Base-by-base conservation (phyloP, 2,329 filamentous ascomycete species). In the Calonectria honghensis region DNA sequence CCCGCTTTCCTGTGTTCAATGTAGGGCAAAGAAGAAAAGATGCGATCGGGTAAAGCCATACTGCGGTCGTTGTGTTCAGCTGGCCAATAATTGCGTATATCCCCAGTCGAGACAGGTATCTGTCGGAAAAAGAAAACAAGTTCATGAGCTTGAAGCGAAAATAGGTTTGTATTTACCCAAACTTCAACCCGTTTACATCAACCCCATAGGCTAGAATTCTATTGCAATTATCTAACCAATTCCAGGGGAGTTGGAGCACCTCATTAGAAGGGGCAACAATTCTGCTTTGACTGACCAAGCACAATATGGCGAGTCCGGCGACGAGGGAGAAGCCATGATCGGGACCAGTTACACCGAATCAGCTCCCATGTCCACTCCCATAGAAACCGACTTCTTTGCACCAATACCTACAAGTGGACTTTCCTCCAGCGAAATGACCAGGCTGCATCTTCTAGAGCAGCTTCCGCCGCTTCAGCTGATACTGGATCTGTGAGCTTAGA, bases 391-490 rank as follows among this genome's bases (percentile, higher is more conserved):
- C 16, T 39, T 50, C 6, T 50, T 31, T 37, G 35, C 27, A 35
- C 18, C 50, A 11, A 31, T 29, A 10, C 51, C 51, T 7, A 14
- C 27, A 18, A 52, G 7, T 20, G 14, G 29, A 14, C 10, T 29
- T 5, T 51, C 41, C n/a, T 13, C 54, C 20, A n/a, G 50, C 32
- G 63, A 66, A 37, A 27, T 66, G 18, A 66, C 39, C 4, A 24
- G 45, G n/a, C n/a, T 66, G 29, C 41, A 51, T 10, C 63, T 66
- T 35, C 48, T 66, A 18, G 45, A 66, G 45, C 63, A 66, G n/a
- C 63, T 66, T 51, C 63, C 63, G 10, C 35, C 63, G n/a, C 45
- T 20, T 2, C 39, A 66, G 13, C 24, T 51, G 16, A 51, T 66
- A 20, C 29, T 31, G n/a, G 63, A 66, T n/a, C 45, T 66, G 63